Conservation (phyloP, 2,329 filamentous ascomycete species). For the Aspergillus unguis region DNA sequence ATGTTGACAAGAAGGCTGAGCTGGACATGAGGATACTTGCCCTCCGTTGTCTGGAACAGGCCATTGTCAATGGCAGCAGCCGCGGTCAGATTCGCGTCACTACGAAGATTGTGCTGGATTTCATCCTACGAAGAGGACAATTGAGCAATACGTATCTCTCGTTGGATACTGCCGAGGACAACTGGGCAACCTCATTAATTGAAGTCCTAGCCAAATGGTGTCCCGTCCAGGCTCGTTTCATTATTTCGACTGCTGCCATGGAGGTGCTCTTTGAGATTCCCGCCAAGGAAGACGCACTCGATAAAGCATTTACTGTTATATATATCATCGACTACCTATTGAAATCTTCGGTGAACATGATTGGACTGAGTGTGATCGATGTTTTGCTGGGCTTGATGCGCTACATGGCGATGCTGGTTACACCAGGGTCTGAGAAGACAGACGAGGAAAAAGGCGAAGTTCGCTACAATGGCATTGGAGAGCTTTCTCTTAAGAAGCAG, state of each 20-base stretch:
- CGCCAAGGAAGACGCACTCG: constrained; percentile 66
- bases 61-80: constrained; percentile 75
- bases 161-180: constrained; percentile 47
- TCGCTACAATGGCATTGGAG: constrained; percentile 7
- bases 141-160: constrained; percentile 45
- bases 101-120: constrained; percentile 69
- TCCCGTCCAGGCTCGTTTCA: constrained; percentile 89
- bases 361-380: constrained; percentile 95
- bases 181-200: constrained; percentile 81
- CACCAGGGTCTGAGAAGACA: constrained; percentile 51
- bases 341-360: constrained; percentile 85
- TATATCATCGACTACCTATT: constrained; percentile 79
- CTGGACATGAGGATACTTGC: constrained; percentile 83
- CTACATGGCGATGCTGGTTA: constrained; percentile 74
- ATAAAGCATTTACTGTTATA: constrained; percentile 70
- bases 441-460: constrained; percentile 19
- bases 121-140: constrained; percentile 61
- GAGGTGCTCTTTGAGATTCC: constrained; percentile 69
- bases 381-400: constrained; percentile 80
- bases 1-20: constrained; percentile 85
- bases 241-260: constrained; percentile 78
- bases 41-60: constrained; percentile 78
- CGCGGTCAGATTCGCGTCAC: constrained; percentile 75
- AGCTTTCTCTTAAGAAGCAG: constrained; percentile 53
- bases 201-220: constrained; percentile 79